A percentile compares a stretch with the other conserved stretches of the same genome.
Conservation (phyloP, 2,329 filamentous ascomycete genomes). For the Colletotrichum sp. region DNA sequence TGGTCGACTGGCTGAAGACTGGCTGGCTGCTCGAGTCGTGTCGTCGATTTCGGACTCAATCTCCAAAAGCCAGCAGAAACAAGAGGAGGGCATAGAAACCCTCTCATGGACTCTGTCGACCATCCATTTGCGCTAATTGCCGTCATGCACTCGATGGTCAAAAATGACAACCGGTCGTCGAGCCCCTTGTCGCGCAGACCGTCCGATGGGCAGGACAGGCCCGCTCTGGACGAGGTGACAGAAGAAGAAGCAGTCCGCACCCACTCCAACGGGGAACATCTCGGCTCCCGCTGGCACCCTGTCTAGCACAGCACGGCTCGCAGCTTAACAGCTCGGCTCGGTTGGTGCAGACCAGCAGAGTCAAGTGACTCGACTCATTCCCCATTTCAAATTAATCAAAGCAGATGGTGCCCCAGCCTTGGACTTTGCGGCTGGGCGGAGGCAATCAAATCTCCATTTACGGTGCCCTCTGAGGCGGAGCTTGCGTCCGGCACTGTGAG, state of each 20-base stretch:
- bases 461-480: constrained; percentile 1
- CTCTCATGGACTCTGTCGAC: background rate
- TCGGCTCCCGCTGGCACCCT: background rate
- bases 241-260: background rate
- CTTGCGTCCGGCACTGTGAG: background rate
- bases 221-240: background rate
- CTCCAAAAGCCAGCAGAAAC: background rate
- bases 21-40: background rate
- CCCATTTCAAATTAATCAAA: background rate
- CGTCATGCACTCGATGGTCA: background rate
- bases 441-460: background rate
- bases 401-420: background rate
- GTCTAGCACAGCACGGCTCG: background rate
- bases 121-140: background rate
- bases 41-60: background rate
- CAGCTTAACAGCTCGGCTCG: background rate
- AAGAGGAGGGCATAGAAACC: background rate
- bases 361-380: constrained; percentile 9
- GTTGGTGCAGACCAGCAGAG: background rate
- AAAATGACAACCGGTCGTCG: background rate
- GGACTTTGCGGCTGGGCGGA: background rate
- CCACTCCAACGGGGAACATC: background rate
- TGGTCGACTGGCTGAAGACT: background rate
- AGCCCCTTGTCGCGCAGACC: background rate
- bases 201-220: background rate